Evolutionary conservation across 805 yeast genomes (phyloP).

Genomic region (Hanseniaspora osmophila): DNA sequence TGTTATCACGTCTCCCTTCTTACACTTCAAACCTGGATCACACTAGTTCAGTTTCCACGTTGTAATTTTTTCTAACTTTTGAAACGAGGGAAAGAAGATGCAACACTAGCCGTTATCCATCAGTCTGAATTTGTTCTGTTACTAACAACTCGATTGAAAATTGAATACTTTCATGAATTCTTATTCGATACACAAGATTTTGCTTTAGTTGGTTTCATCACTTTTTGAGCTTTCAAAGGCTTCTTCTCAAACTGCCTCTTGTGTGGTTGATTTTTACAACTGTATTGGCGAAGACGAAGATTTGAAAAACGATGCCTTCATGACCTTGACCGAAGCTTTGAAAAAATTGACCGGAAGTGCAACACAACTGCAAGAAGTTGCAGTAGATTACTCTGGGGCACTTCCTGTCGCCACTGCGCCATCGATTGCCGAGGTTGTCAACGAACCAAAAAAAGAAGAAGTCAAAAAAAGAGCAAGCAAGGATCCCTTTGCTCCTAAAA

Average conservation of each 20-base stretch:
- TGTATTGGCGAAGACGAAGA: slow-evolving; percentile 34
- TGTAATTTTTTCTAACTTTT: no score
- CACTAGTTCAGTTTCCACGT: neutral
- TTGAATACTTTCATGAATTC: neutral
- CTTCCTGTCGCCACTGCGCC: slow-evolving; percentile 9
- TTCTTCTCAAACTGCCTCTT: slow-evolving; percentile 73
- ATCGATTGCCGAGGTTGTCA: slow-evolving; percentile 8
- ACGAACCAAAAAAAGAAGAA: slow-evolving; percentile 19
- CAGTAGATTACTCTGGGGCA: slow-evolving; percentile 6
- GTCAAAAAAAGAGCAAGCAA: slow-evolving; percentile 37
- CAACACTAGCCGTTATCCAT: neutral
- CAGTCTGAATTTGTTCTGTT: neutral
- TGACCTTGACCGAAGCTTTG: slow-evolving; percentile 28
- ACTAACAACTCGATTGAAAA: neutral
- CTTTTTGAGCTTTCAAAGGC: slow-evolving; percentile 73
- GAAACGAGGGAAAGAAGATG: neutral
- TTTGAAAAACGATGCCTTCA: slow-evolving; percentile 31
- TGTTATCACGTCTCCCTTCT: slow-evolving; percentile 8
- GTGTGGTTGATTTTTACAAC: slow-evolving; percentile 65
- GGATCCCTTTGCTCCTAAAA: slow-evolving; percentile 93
- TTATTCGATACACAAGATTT: slow-evolving; percentile 3
- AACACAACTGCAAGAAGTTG: slow-evolving; percentile 18
- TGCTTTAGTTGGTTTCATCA: slow-evolving; percentile 51
- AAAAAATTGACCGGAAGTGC: slow-evolving; percentile 27
- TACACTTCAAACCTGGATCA: neutral